Evolutionary conservation across 2,329 filamentous ascomycete genomes (phyloP), one percentile per base, ranked within the genome.

Genomic region (Hysterium pulicare): DNA sequence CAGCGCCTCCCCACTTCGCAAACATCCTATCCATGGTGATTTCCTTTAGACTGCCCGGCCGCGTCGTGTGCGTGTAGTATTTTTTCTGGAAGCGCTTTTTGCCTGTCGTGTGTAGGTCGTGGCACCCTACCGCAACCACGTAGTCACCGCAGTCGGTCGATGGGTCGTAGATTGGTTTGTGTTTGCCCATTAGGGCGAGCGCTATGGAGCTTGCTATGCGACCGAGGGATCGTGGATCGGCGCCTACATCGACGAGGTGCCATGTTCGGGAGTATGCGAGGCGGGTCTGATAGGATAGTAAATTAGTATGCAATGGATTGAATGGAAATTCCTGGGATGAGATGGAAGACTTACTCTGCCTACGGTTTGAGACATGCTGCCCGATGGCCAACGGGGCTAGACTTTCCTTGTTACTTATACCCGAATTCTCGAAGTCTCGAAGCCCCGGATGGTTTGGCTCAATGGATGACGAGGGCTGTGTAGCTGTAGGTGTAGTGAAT

Each of bases 91-190:
- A 84, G 67, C 83, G 86, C 75, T 98, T 98, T 67, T 87, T 87
- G 54, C 93, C 93, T 6, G 93, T 97, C 1, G 83, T 85, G 72
- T 90, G 83, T 38, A 98, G 76, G 36, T 91, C 83, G 31, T 86
- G 80, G 75, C 93, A 97, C 67, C 90, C 84, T 28, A 88, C 88
- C 39, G 93, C 90, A 1, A 98, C 91, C 10, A 98, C 90, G 70
- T 98, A 98, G 81, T 98, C 93, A 57, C 93, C 93, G 77, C 93
- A 97, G 77, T 98, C 93, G 48, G 90, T 96, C 17, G 90, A 95
- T 1, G 93, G 93, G 71, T 97, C 88, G 74, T 83, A 98, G 69
- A 93, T 95, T 17, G 93, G 93, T 74, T 98, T 98, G 79, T 98
- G 86, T 77, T 98, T 98, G 72, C 93, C 93, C 90, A 97, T 96